Percentiles rank a stretch among this genome's conserved stretches.
Conservation (phyloP, 257 asterid species). For the Paulownia fortunei region DNA sequence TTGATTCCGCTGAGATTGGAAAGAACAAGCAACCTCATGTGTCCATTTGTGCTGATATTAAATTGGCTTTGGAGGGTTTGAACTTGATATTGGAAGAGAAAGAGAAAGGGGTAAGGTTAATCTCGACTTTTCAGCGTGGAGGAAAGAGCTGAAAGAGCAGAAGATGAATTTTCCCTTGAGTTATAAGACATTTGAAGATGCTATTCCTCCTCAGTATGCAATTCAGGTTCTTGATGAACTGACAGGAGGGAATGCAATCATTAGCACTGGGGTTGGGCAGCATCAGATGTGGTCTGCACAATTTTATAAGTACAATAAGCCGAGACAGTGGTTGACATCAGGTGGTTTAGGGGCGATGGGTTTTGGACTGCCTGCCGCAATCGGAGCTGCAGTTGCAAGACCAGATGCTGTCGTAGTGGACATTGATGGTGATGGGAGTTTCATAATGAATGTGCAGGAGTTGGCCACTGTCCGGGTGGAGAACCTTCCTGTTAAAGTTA, state of each 20-base stretch:
- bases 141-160: slow-evolving; percentile 67
- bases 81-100: slow-evolving; percentile 55
- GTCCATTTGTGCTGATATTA: slow-evolving; percentile 72
- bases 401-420: slow-evolving; percentile 78
- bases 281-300: slow-evolving; percentile 98
- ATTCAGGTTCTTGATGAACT: slow-evolving; percentile 78
- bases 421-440: slow-evolving; percentile 92
- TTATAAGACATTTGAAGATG: slow-evolving; percentile 63
- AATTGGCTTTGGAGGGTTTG: slow-evolving; percentile 60
- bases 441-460: slow-evolving; percentile 87
- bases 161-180: slow-evolving; percentile 56
- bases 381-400: slow-evolving; percentile 83
- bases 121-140: slow-evolving; percentile 68
- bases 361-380: slow-evolving; percentile 85
- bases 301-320: slow-evolving; percentile 71
- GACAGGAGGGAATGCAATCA: slow-evolving; percentile 71
- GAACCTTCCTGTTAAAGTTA: slow-evolving; percentile 76
- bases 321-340: slow-evolving; percentile 79
- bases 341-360: slow-evolving; percentile 92
- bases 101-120: slow-evolving; percentile 27
- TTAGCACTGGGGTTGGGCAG: slow-evolving; percentile 87
- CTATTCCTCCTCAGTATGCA: slow-evolving; percentile 84
- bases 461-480: slow-evolving; percentile 75
- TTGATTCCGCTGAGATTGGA: slow-evolving; percentile 84
- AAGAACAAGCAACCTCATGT: slow-evolving; percentile 85